Conservation (phyloP, 2,329 filamentous ascomycete species). For the Hymenoscyphus fraxineus region DNA sequence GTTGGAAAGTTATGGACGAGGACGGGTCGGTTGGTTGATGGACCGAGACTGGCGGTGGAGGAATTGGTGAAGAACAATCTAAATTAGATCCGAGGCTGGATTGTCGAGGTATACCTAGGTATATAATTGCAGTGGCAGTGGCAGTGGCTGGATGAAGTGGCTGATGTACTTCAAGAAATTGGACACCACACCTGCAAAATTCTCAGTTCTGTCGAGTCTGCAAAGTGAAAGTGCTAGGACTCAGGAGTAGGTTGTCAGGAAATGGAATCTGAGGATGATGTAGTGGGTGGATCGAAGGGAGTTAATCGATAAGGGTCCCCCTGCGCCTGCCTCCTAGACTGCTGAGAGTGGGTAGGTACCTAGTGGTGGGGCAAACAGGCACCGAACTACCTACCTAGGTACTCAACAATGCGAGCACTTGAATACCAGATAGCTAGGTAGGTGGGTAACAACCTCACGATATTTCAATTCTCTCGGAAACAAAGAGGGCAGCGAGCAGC, state of each 20-base stretch:
- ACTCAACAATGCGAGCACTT: no score
- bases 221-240: background rate
- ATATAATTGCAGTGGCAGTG: background rate
- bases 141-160: background rate
- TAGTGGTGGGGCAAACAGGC: no score
- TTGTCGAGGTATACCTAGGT: background rate
- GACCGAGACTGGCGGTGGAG: slow-evolving; percentile 1
- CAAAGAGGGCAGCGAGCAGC: no score
- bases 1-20: background rate
- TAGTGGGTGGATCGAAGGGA: background rate
- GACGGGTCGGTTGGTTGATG: background rate
- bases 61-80: background rate
- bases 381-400: no score
- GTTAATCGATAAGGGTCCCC: background rate
- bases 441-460: no score
- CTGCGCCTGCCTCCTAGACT: no score
- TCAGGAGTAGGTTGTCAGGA: background rate
- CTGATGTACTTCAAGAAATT: no score
- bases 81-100: background rate
- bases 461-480: no score
- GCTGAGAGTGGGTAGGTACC: background rate
- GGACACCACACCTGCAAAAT: background rate
- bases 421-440: no score
- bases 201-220: background rate
- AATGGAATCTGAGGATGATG: background rate